phyloP scores from a whole-genome alignment of 768 basidiomycete species.

The Termitomyces sp. region DNA sequence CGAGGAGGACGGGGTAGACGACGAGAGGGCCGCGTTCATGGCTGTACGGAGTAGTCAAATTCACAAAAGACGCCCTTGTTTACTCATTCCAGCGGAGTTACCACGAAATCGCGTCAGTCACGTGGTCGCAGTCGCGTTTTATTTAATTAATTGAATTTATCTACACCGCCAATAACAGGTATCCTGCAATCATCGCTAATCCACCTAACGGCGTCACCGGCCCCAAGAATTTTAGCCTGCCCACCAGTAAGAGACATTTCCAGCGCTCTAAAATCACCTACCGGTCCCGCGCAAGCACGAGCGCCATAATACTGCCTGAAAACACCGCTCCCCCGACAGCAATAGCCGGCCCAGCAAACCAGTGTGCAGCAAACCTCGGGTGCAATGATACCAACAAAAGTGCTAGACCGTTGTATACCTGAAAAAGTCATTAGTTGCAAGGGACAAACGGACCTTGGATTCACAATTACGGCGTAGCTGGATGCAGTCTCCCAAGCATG shows the following conservation, averaged over 20 bases:
- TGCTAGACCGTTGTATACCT: conserved; percentile 72
- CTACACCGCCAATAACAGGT: conserved; percentile 50
- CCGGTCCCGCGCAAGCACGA: conserved; percentile 51
- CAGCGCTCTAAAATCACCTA: conserved; percentile 14
- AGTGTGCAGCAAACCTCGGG: conserved; percentile 54
- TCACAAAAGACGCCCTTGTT: conserved; percentile 14
- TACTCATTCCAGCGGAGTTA: conserved; percentile 30
- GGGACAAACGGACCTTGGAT: neutral
- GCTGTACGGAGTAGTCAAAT: neutral
- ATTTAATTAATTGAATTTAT: neutral
- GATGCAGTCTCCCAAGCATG: conserved; percentile 64
- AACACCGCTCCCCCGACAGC: conserved; percentile 55
- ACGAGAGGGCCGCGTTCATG: conserved; percentile 13
- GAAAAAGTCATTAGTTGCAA: neutral
- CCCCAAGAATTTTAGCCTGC: conserved; percentile 50
- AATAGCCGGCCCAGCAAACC: conserved; percentile 70
- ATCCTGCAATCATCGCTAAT: conserved; percentile 63
- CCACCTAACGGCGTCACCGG: conserved; percentile 71
- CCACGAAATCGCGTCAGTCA: conserved; percentile 39
- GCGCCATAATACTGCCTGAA: conserved; percentile 59
- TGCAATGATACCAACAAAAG: conserved; percentile 63
- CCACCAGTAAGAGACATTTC: conserved; percentile 21
- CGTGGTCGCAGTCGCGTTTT: conserved; percentile 27
- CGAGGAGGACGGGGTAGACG: conserved; percentile 1
- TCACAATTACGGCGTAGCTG: conserved; percentile 55